Base-by-base conservation (phyloP, 352 stramenopile species). In the Globisporangium abappressorium region DNA sequence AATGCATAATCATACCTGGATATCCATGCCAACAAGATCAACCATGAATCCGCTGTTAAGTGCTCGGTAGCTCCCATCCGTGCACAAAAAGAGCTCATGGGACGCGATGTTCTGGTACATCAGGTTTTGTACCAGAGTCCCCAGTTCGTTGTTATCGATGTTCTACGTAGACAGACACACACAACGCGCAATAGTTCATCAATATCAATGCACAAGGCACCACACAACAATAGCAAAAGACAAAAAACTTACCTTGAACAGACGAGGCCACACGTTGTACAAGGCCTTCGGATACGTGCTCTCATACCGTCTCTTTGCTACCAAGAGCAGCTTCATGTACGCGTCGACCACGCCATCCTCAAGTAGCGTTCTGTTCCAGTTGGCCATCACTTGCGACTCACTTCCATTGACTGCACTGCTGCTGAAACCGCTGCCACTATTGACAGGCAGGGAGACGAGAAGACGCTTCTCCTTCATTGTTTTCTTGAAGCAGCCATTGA, bases 401-500 rank as follows among this genome's bases (percentile, higher is more conserved):
- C 84, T 93, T 12, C 80, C 77, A 12, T 62, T 69, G 12, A 49
- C 24, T 1, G 62, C 73, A 47, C 62, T 57, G 38, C 64, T 67
- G 65, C 46, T 66, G 62, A 57, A 60, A 38, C 62, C 61, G 9
- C 20, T 57, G 57, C 66, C 66, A 30, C 33, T 71, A 20, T 51
- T 62, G 53, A 26, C 20, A 57, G 66, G 49, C 4, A 57, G 57
- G 34, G 41, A 70, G 18, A 89, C 59, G 2, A 73, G 53, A 22
- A 89, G 62, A 6, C 76, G 47, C 28, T 76, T 89, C 56, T 89
- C 75, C 53, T 76, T 81, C 18, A 83, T 69, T 15, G 78, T 64
- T 28, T 82, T 91, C 64, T 91, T 93, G 65, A 94, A 94, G 47
- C 81, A 90, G 1, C 82, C 86, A 69, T 91, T 91, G 51, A 94